Evolutionary conservation across 1,284 basidiomycete species (phyloP).

Genomic region (Schizophyllum amplum): DNA sequence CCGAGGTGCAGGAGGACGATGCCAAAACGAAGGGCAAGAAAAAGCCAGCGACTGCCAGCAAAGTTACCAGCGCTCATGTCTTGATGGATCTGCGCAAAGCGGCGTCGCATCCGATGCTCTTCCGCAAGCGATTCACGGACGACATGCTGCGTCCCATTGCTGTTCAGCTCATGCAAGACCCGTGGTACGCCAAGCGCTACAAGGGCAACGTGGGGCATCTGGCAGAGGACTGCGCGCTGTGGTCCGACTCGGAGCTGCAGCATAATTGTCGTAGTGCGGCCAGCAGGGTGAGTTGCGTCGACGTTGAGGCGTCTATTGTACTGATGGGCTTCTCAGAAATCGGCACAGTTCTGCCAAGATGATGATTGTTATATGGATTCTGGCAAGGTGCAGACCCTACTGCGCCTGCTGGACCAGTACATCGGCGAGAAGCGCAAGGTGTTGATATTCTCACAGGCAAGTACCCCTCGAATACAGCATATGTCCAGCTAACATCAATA

Average conservation of each 20-base stretch:
- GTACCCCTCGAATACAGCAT: constrained; percentile 10
- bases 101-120: constrained; percentile 93
- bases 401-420: constrained; percentile 69
- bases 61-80: constrained; percentile 77
- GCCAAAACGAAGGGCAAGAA: constrained; percentile 35
- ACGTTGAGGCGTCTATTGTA: constrained; percentile 6
- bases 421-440: constrained; percentile 70
- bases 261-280: constrained; percentile 53
- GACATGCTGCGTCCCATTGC: constrained; percentile 70
- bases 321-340: constrained; percentile 44
- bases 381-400: constrained; percentile 79
- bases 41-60: constrained; percentile 33
- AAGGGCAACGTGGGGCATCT: constrained; percentile 31
- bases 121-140: constrained; percentile 81
- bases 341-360: constrained; percentile 70
- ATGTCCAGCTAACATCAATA: neutral
- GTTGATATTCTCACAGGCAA: constrained; percentile 88
- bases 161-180: constrained; percentile 82
- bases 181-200: constrained; percentile 79
- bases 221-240: constrained; percentile 86
- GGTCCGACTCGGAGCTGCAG: constrained; percentile 93
- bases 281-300: constrained; percentile 56
- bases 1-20: constrained; percentile 25
- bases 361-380: constrained; percentile 79
- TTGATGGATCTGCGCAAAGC: constrained; percentile 96